Evolutionary conservation across 192 early-diverging fungal species (phyloP).

Genomic region (Linnemannia zychae): DNA sequence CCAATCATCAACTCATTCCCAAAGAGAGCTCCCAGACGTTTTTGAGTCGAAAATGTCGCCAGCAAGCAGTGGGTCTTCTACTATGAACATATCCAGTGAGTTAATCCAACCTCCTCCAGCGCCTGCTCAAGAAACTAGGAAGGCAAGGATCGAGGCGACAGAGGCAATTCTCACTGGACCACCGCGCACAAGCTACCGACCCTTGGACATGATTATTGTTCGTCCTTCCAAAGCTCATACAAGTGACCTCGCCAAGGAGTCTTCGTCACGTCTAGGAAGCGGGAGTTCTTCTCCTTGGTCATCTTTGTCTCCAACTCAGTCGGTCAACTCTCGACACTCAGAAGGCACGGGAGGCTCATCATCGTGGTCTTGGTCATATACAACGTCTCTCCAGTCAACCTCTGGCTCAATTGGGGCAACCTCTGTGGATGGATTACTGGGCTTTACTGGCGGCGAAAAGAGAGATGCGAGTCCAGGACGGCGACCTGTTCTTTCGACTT

Average conservation of each 20-base stretch:
- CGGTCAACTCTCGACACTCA: neutral
- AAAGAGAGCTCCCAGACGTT: neutral
- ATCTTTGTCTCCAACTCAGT: neutral
- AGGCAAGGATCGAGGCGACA: neutral
- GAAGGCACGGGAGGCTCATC: constrained; percentile 13
- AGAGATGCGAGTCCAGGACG: neutral
- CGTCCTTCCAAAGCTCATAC: constrained; percentile 5
- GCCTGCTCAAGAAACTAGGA: neutral
- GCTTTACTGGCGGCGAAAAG: neutral
- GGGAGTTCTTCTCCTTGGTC: constrained; percentile 15
- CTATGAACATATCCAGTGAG: neutral
- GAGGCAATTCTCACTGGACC: neutral
- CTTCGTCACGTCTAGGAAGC: neutral
- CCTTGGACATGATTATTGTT: constrained; percentile 41
- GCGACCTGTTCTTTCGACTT: neutral
- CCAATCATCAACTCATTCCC: neutral
- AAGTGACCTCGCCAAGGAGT: neutral
- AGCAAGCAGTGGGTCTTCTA: neutral
- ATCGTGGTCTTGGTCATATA: constrained; percentile 39
- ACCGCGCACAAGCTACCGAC: neutral
- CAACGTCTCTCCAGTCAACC: constrained; percentile 11
- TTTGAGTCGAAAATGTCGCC: neutral
- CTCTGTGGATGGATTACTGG: neutral
- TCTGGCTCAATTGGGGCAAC: neutral
- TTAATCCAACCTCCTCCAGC: neutral